Evolutionary conservation across 306 rosid genomes (phyloP), one percentile per base, ranked within the genome.

Genomic region (Delonix regia): DNA sequence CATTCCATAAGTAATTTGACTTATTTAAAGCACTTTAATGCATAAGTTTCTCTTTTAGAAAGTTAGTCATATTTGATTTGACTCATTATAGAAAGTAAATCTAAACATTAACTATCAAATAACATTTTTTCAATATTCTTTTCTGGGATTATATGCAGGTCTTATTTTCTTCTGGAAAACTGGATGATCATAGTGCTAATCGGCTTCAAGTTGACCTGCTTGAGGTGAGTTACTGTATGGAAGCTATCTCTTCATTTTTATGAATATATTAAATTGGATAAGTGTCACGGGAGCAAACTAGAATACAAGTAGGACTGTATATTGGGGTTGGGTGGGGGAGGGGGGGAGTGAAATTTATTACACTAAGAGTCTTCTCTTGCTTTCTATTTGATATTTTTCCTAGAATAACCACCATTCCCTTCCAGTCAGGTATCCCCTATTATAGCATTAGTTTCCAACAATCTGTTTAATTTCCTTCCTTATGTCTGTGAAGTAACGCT

Each of bases 131-230:
- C 14, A 70, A 47, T 28, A 71, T 65, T 42, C 13, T 30, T 55
- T 81, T 76, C 70, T 65, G 53, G 82, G 47, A 60, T 82, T 69
- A 78, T 66, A 48, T 44, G 42, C 87, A 96, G 99, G 90, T 84
- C 48, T 89, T 93, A 62, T 87, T 85, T 87, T 85, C 93, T 82
- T 86, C 96, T 65, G 92, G 93, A 80, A 88, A 79, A 55, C 80
- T 45, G 24, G 89, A 86, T 81, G 78, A 82, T 67, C 90, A 62
- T 12, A 92, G 76, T 85, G 83, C 88, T 75, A n/a, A 78, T 83
- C 78, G 59, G 52, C 93, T 93, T 72, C 85, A 80, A 83, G 80
- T 87, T 81, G 98, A 93, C 84, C 87, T 91, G 75, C 83, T 90
- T 82, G 98, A 88, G 96, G 99, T 93, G 76, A 86, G 83, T 82